Evolutionary conservation across 495 filamentous ascomycete genomes (phyloP), one percentile per base, ranked within the genome.

Genomic region (Cladorrhinum samala): DNA sequence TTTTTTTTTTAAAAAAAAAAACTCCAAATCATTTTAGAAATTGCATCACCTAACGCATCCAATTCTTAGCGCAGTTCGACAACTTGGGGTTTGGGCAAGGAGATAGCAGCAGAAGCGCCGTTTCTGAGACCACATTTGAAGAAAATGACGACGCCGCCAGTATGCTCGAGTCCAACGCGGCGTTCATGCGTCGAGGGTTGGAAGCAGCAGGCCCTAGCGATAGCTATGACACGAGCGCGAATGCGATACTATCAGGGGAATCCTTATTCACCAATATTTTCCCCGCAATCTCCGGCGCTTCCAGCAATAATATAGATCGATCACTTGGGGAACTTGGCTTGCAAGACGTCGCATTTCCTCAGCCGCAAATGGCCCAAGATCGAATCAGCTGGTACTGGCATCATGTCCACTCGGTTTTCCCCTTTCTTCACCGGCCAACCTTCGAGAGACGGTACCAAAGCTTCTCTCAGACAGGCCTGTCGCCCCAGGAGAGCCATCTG

Each of bases 381-480:
- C 60, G 71, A 0, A 38, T 74, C 3, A 47, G 63, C 14, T 63
- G 58, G 33, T 77, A 69, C 52, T 74, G 67, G 61, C 56, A 58
- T 1, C 55, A 53, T 25, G 53, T 71, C 9, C 65, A 71, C 27
- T 56, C 62, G 14, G 27, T 76, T 11, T 72, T 64, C 55, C 71
- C 73, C 9, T 63, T 72, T 37, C 52, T 74, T 11, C 69, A 74
- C 37, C 56, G 66, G 39, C 46, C 59, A n/a, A 60, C 58, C 3
- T 73, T 76, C 40, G 39, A 62, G 19, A 46, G 24, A 14, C 38
- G 36, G 0, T 71, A 72, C 41, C n/a, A 61, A 16, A 39, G 51
- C 27, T 33, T 73, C 0, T 74, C 66, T 67, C 41, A 50, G 16
- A 20, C 53, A 13, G 18, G 41, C 6, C 14, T 41, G 1, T 5